These are phyloP conservation scores for Biscogniauxia sp. DNA, from an alignment of 2,329 filamentous ascomycete species.

Conservation along the genomic window DNA sequence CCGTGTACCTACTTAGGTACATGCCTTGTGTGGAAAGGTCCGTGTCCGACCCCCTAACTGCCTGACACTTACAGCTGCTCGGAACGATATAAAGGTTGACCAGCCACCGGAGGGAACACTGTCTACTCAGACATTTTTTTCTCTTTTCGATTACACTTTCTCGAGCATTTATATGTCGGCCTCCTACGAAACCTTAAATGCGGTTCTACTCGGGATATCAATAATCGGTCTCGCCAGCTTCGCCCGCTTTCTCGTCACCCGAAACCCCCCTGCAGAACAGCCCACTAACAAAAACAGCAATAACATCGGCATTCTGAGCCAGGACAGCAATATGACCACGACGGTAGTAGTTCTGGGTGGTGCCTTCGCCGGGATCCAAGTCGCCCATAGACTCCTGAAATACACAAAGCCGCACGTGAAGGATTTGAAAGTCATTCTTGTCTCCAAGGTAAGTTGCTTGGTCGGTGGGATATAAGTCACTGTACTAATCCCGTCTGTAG, in stretches of 20 bases:
- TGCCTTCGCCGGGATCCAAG: slow-evolving; percentile 50
- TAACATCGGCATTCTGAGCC: not conserved
- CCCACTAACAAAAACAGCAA: slow-evolving; percentile 1
- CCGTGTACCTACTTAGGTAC: not conserved
- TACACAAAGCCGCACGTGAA: slow-evolving; percentile 43
- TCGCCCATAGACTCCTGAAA: slow-evolving; percentile 55
- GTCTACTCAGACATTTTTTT: not conserved
- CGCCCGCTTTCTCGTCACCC: slow-evolving; percentile 1
- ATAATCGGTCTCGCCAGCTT: not conserved
- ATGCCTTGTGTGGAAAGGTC: not conserved
- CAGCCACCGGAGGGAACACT: not conserved
- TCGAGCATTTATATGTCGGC: not conserved
- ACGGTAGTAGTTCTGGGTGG: slow-evolving; percentile 55
- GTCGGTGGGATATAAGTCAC: not conserved
- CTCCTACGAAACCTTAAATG: not conserved
- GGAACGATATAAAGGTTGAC: not conserved
- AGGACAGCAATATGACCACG: slow-evolving; percentile 42
- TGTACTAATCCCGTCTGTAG: slow-evolving; percentile 32
- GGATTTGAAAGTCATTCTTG: slow-evolving; percentile 53
- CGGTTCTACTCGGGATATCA: not conserved
- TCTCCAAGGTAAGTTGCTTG: slow-evolving; percentile 48
- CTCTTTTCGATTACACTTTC: not conserved
- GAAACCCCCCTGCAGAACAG: slow-evolving; percentile 17
- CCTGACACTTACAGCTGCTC: not conserved
- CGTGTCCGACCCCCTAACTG: not conserved